A percentile compares a stretch with the other conserved stretches of the same genome.
These are phyloP conservation scores for Chaetomiaceae sp. DNA, from an alignment of 2,329 filamentous ascomycete genomes.

Conservation along the genomic window DNA sequence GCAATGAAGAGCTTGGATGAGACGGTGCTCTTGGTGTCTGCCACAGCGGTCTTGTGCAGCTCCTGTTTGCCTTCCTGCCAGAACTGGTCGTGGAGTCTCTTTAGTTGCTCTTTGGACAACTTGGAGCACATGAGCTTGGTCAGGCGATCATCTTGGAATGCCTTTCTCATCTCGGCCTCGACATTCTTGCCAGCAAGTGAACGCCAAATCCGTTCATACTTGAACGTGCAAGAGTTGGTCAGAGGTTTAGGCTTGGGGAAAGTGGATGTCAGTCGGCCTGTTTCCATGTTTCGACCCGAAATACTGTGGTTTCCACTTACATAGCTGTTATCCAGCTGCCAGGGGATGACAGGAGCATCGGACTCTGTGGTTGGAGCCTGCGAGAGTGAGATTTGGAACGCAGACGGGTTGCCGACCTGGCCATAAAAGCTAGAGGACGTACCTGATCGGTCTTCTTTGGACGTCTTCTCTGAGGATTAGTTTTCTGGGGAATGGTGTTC, in stretches of 20 bases:
- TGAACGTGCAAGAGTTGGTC: neutral
- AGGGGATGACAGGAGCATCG: neutral
- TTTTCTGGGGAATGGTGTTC: no score
- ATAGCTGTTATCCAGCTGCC: neutral
- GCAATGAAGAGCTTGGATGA: neutral
- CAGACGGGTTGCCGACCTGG: neutral
- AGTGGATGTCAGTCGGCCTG: no score
- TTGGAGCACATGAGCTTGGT: neutral
- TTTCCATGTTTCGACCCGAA: no score
- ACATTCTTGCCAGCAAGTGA: neutral
- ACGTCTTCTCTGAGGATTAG: no score
- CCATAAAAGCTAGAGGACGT: neutral
- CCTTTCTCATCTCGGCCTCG: neutral
- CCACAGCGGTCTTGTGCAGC: neutral
- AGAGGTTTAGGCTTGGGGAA: conserved; percentile 1
- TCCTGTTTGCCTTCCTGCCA: neutral
- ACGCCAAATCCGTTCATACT: conserved; percentile 7
- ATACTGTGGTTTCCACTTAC: no score
- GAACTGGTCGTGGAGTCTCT: neutral
- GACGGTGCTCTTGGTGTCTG: neutral
- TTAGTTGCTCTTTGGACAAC: neutral
- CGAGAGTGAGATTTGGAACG: neutral
- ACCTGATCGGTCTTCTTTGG: neutral
- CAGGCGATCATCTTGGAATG: neutral
- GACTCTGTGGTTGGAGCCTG: neutral